Evolutionary conservation across 345 rosid genomes (phyloP), one percentile per base, ranked within the genome.

Genomic region (Bruguiera sexangula): DNA sequence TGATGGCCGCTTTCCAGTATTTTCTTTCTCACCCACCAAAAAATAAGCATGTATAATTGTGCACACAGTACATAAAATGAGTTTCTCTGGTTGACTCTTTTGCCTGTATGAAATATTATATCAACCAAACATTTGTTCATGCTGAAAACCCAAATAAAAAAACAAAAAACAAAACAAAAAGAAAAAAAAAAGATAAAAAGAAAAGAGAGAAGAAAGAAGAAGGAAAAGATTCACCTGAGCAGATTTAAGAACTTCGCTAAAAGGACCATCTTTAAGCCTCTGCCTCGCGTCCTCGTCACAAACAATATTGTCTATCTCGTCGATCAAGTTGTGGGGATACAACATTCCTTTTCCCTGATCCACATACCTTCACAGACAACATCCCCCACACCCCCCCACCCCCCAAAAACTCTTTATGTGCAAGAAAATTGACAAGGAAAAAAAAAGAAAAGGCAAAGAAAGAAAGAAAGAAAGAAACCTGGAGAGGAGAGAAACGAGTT

Each of bases 401-500:
- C 7, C 8, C 37, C 36, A 39, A 39, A 10, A 34, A 34, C 2
- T 10, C 46, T 39, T 39, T 10, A 10, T 10, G 10, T 39, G 46
- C 16, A 39, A 13, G 3, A 43, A 3, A 11, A 13, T 11, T 3
- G 4, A 43, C 15, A 4, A 43, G 3, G 3, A 43, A 11, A 43
- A 11, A 56, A 24, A 24, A 0, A 22, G 7, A 24, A 10, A 22
- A 8, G 4, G 5, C 1, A 22, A 56, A 7, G 20, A 3, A 64
- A 10, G 21, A 3, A 64, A 10, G 21, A 27, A 27, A 27, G 29
- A 18, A 13, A 66, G 4, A 54, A 77, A 95, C 99, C 99, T 87
- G 84, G 96, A 90, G 78, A 95, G 97, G 57, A 95, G 96, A 61
- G 97, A 80, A 69, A 92, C 87, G 77, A 95, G 96, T 34, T 87